phyloP scores from a whole-genome alignment of 768 basidiomycete species.

The Phanerochaete sordida region DNA sequence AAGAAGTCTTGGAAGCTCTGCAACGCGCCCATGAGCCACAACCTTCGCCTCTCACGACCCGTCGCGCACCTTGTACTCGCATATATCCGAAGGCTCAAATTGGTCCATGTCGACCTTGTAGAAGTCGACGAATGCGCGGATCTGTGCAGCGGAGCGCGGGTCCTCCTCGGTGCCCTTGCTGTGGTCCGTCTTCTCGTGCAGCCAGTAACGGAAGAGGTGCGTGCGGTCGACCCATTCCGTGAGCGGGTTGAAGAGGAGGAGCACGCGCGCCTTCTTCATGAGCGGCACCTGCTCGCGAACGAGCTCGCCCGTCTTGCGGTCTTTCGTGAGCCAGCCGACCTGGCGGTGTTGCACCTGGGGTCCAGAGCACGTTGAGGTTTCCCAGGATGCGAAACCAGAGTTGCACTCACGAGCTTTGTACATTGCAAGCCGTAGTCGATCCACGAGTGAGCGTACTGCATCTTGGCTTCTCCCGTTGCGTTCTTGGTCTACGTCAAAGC shows the following conservation, averaged over 20 bases:
- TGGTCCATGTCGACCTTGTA: constrained; percentile 2
- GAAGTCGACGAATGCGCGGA: constrained; percentile 5
- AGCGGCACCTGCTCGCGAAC: constrained; percentile 2
- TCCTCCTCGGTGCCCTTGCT: neutral
- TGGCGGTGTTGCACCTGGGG: constrained; percentile 1
- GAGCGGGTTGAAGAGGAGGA: neutral
- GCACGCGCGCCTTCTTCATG: constrained; percentile 1
- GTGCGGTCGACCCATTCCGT: constrained; percentile 3
- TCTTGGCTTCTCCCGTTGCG: neutral
- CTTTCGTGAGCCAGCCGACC: constrained; percentile 7
- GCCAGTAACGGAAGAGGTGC: neutral
- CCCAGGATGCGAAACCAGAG: neutral
- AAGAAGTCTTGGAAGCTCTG: constrained; percentile 9
- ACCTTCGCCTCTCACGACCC: neutral
- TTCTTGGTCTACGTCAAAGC: neutral
- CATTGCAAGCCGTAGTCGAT: neutral
- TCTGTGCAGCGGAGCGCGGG: neutral
- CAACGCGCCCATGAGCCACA: neutral
- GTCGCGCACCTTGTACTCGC: neutral
- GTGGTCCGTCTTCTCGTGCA: constrained; percentile 6
- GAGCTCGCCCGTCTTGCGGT: constrained; percentile 6
- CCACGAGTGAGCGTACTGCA: neutral
- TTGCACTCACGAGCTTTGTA: neutral
- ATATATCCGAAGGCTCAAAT: constrained; percentile 4
- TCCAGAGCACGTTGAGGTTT: neutral